Evolutionary conservation across 495 filamentous ascomycete species (phyloP), one percentile per base, ranked within the genome.

Genomic region (Acidomyces sp.): DNA sequence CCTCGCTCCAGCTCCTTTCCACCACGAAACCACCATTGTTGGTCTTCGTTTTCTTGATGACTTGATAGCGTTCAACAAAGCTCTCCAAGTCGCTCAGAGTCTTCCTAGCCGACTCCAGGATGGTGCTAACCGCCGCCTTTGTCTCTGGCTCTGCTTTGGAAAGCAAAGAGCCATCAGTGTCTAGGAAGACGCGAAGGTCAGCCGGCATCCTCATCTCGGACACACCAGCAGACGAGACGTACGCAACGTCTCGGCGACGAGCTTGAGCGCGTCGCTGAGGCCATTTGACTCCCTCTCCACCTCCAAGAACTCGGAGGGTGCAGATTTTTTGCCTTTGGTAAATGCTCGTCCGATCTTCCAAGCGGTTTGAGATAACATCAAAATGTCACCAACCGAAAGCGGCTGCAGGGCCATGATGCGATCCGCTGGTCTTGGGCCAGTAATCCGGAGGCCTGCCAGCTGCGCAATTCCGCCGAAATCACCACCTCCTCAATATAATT

Each of bases 341-440:
- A 66, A 66, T 15, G 62, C 59, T 30, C 61, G 26, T 24, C 57
- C 62, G 24, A 63, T 56, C 41, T 56, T 59, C 57, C 59, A 64
- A 10, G 62, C 62, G 19, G 53, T 34, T 40, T 63, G 59, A 1
- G 58, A 62, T 3, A 66, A 54, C 51, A 63, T 54, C 26, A 66
- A 45, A 24, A 64, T 60, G 40, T 66, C 62, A 19, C 62, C 62
- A 18, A 61, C 59, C 2, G 55, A 61, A 0, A 53, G 52, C 6
- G 43, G 43, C 28, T 32, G 27, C 27, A 45, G 21, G 32, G 41
- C 41, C 41, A 45, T 45, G 16, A 18, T 31, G n/a, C n/a, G n/a
- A n/a, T n/a, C n/a, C n/a, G n/a, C n/a, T n/a, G n/a, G n/a, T n/a
- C n/a, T n/a, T n/a, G n/a, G n/a, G n/a, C n/a, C n/a, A n/a, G n/a